Evolutionary conservation across 164 flowering plant species (phyloP).

Genomic region (Aristolochia contorta): DNA sequence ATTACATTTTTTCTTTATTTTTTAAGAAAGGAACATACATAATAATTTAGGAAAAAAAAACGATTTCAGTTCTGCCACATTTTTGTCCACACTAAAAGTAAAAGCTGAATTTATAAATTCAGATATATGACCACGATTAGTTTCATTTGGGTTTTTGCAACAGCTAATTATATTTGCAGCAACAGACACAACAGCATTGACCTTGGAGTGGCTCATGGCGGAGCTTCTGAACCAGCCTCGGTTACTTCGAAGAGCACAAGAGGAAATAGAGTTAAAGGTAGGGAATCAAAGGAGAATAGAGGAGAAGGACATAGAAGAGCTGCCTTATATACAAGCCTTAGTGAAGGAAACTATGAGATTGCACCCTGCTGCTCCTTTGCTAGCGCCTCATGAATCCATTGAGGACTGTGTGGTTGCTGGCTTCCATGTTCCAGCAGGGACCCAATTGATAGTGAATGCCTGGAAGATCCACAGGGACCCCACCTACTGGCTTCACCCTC

Average conservation of each 20-base stretch:
- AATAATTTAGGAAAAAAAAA: too few species aligned
- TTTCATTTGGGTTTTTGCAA: constrained; percentile 4
- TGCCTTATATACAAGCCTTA: constrained; percentile 26
- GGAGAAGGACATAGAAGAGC: constrained; percentile 28
- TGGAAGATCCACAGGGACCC: constrained; percentile 7
- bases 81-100: too few species aligned
- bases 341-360: constrained; percentile 33
- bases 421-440: constrained; percentile 9
- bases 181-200: constrained; percentile 23
- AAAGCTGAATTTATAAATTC: too few species aligned
- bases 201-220: constrained; percentile 36
- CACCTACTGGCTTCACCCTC: neutral
- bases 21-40: too few species aligned
- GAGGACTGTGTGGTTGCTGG: constrained; percentile 28
- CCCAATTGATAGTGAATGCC: constrained; percentile 4
- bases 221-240: constrained; percentile 29
- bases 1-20: too few species aligned
- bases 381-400: constrained; percentile 31
- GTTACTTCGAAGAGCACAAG: constrained; percentile 16
- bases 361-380: constrained; percentile 17
- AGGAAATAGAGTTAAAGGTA: constrained; percentile 25
- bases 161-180: constrained; percentile 28
- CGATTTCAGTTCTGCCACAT: too few species aligned
- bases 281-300: constrained; percentile 19
- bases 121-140: neutral